A percentile compares a stretch with the other conserved stretches of the same genome.
Conservation (phyloP, 1,284 basidiomycete species). For the Leccinum fallax region DNA sequence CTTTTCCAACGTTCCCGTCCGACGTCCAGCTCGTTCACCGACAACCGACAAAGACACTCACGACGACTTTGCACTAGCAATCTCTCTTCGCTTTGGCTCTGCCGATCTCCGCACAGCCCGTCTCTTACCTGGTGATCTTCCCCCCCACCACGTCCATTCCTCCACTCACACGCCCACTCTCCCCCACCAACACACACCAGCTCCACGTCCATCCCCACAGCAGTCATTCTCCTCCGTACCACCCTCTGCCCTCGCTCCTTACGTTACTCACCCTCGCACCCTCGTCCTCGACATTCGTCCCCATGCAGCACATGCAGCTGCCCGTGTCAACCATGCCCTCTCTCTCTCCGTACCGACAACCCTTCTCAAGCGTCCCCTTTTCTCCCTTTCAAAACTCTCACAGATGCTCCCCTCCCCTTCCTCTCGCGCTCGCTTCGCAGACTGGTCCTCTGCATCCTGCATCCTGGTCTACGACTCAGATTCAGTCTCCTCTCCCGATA, state of each 20-base stretch:
- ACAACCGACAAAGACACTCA: constrained; percentile 8
- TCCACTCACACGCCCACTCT: constrained; percentile 1
- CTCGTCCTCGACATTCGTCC: constrained; percentile 89
- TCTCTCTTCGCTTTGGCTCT: constrained; percentile 37
- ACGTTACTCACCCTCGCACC: constrained; percentile 36
- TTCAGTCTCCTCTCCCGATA: constrained; percentile 57
- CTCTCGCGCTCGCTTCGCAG: constrained; percentile 60
- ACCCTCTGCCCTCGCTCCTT: constrained; percentile 35
- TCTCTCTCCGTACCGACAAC: constrained; percentile 94
- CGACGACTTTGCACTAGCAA: constrained; percentile 43
- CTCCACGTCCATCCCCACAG: constrained; percentile 2
- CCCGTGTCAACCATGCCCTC: constrained; percentile 73
- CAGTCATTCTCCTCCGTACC: constrained; percentile 35
- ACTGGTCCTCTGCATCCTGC: constrained; percentile 55
- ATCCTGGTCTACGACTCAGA: constrained; percentile 88
- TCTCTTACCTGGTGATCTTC: constrained; percentile 30
- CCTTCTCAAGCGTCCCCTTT: constrained; percentile 86
- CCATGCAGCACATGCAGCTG: constrained; percentile 68
- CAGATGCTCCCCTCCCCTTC: constrained; percentile 71
- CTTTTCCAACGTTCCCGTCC: constrained; percentile 28
- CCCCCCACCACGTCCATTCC: constrained; percentile 6
- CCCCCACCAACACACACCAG: background rate
- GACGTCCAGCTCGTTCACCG: constrained; percentile 3
- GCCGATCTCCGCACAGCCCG: constrained; percentile 36
- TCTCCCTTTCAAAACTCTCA: constrained; percentile 72